Percentiles rank a stretch among this genome's conserved stretches.
phyloP scores from a whole-genome alignment of 495 filamentous ascomycete genomes.

The Aspergillus conjunctus region DNA sequence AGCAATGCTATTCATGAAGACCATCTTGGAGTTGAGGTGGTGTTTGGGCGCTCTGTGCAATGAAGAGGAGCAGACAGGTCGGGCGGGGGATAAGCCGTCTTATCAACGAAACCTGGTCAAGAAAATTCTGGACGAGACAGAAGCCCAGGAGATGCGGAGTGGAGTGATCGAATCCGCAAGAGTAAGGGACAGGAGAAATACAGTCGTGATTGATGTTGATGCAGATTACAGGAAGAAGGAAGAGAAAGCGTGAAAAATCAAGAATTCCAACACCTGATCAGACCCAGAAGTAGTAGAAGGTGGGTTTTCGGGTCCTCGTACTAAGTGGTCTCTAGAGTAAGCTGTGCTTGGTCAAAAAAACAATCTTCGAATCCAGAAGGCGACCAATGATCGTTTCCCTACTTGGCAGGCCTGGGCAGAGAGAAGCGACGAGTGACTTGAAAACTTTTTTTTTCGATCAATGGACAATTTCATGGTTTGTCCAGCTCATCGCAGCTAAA shows the following conservation, averaged over 20 bases:
- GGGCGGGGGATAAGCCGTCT: background rate
- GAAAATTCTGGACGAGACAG: background rate
- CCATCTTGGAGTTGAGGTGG: slow-evolving; percentile 7
- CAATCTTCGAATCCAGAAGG: background rate
- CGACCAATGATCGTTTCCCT: background rate
- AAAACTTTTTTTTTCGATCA: slow-evolving; percentile 4
- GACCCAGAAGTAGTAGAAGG: background rate
- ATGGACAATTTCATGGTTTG: slow-evolving; percentile 21
- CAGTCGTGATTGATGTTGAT: background rate
- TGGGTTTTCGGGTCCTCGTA: no score
- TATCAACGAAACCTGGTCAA: background rate
- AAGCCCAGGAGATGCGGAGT: background rate
- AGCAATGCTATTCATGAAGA: slow-evolving; percentile 25
- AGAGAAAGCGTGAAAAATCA: slow-evolving; percentile 3
- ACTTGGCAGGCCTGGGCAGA: background rate
- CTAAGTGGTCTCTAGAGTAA: background rate
- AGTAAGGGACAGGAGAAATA: background rate
- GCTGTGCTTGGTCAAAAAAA: background rate
- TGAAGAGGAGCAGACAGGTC: slow-evolving; percentile 7
- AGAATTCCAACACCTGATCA: background rate
- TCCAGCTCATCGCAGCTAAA: slow-evolving; percentile 16
- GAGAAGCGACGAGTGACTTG: background rate
- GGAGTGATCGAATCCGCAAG: background rate
- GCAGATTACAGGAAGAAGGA: background rate
- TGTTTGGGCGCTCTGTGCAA: background rate